Base-by-base conservation (phyloP, 2,329 filamentous ascomycete species). In the Cytospora schulzeri region DNA sequence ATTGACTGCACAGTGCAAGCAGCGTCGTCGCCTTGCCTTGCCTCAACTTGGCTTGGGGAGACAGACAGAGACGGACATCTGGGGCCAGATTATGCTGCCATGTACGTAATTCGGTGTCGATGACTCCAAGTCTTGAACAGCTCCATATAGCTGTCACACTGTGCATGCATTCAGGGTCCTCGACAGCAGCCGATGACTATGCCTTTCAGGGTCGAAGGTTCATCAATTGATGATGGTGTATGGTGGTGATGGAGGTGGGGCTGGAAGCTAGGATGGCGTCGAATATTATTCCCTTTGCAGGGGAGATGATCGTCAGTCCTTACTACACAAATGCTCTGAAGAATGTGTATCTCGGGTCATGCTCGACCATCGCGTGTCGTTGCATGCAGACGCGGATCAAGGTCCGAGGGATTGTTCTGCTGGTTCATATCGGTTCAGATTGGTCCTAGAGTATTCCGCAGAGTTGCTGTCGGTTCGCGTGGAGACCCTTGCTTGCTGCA, bases 1-100 rank as follows among this genome's bases (percentile, higher is more conserved):
- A 56, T 33, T 61, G 51, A 33, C 35, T 19, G 19, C 45, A 22
- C 45, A 48, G n/a, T 56, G 60, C 52, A 56, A 22, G 31, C 28
- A 62, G 52, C 28, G 52, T 35, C 29, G 29, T 35, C 29, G 29
- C 52, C 60, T 17, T 35, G 52, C n/a, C n/a, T 45, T n/a, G n/a
- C n/a, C n/a, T n/a, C n/a, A n/a, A n/a, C 60, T 17, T 35, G 52
- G 8, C n/a, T 45, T 45, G 5, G 33, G 11, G 33, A 35, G 33
- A 12, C 33, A 35, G 33, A 35, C 41, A 45, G n/a, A 24, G 19
- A 14, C n/a, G n/a, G n/a, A 9, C 7, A 22, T 5, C 45, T 24
- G n/a, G n/a, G n/a, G 45, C 9, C n/a, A 22, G 45, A 48, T 24
- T 22, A 24, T 48, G n/a, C 45, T 48, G 45, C n/a, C 38, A 19